Base-by-base conservation (phyloP, 352 stramenopile species). In the Pelagophyceae sp. region DNA sequence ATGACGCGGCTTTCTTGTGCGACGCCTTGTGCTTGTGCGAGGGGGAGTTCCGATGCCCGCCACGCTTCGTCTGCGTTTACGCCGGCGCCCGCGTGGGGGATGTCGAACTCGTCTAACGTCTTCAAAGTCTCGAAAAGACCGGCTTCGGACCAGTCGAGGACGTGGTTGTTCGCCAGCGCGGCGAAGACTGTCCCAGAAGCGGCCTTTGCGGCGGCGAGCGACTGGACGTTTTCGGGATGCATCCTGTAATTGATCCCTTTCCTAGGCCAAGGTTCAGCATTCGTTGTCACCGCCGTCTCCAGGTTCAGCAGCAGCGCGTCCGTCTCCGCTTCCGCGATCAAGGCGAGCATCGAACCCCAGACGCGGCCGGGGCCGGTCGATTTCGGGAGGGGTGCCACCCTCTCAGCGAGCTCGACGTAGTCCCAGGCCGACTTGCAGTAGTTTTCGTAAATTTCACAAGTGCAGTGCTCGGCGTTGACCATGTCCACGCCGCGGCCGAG, bases 151-250 rank as follows among this genome's bases (percentile, higher is more conserved):
- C 83, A 86, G 67, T 87, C 82, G 72, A 88, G 77, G 0, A 79
- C 70, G 64, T 87, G 79, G 70, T 88, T 87, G 72, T 88, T 88
- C 17, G 84, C 82, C 61, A 88, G 80, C 15, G 83, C 84, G n/a
- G 87, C 54, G 19, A 85, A 72, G 67, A 86, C 83, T 25, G 82
- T 80, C 58, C 78, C 81, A 25, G 77, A n/a, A 45, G 67, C 20
- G 38, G 40, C 40, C 38, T 17, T 29, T 51, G 77, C 72, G 23
- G 37, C 23, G 50, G 84, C 77, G 23, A 76, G 76, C 29, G 77
- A 67, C 38, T 40, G 35, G 37, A 81, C n/a, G 45, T 84, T 85
- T 20, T 74, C 79, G 17, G 78, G 27, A 77, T 81, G 83, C 58
- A 80, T 78, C 45, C 81, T 83, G 76, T 83, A 87, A 65, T 79